A percentile compares a stretch with the other conserved stretches of the same genome.
phyloP scores from a whole-genome alignment of 257 asterid species.

The Lavandula angustifolia region DNA sequence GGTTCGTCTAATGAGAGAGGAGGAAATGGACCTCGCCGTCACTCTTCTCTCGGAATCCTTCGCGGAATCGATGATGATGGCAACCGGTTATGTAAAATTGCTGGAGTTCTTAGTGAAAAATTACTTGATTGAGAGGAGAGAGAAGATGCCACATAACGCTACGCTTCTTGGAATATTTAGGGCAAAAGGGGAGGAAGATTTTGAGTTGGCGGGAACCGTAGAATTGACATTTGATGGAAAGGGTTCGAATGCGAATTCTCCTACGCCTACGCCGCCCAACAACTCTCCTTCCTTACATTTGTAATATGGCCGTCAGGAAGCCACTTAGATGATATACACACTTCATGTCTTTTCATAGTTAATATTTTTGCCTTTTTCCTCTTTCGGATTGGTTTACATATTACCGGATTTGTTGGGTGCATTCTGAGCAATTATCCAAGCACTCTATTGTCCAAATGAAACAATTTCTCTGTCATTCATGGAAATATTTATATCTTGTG shows the following conservation, averaged over 20 bases:
- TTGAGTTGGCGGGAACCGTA: slow-evolving; percentile 86
- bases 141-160: slow-evolving; percentile 67
- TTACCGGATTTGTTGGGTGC: neutral
- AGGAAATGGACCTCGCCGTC: slow-evolving; percentile 73
- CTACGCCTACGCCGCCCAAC: slow-evolving; percentile 81
- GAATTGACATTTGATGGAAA: slow-evolving; percentile 65
- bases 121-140: slow-evolving; percentile 76
- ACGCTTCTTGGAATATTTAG: slow-evolving; percentile 79
- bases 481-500: neutral
- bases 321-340: slow-evolving; percentile 63
- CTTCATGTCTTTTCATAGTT: slow-evolving; percentile 2
- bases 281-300: slow-evolving; percentile 83
- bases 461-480: neutral
- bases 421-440: neutral
- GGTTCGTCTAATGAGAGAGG: slow-evolving; percentile 74
- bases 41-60: slow-evolving; percentile 76
- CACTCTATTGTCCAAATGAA: neutral
- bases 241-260: slow-evolving; percentile 82
- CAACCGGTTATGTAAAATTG: slow-evolving; percentile 57
- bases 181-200: slow-evolving; percentile 70
- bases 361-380: neutral
- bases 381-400: neutral
- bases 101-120: slow-evolving; percentile 78
- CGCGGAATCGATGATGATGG: slow-evolving; percentile 81
- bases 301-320: slow-evolving; percentile 90